phyloP scores from a whole-genome alignment of 2,329 filamentous ascomycete genomes.

The Aaosphaeria arxii region DNA sequence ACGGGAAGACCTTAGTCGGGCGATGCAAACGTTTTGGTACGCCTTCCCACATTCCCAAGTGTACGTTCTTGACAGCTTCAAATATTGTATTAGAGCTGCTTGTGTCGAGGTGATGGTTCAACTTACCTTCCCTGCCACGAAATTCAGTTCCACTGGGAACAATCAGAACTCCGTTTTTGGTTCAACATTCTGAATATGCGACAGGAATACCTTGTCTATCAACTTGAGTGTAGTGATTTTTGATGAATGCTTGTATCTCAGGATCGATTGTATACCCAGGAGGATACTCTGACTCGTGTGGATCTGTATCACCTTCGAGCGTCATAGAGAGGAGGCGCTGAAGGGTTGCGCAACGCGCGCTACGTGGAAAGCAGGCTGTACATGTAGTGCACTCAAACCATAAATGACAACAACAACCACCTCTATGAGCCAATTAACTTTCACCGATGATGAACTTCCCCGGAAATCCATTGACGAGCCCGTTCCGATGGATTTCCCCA shows the following conservation, averaged over 20 bases:
- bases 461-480: slow-evolving; percentile 6
- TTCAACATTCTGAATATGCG: slow-evolving; percentile 8
- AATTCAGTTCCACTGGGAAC: slow-evolving; percentile 5
- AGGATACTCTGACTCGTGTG: slow-evolving; percentile 8
- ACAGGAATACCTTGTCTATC: slow-evolving; percentile 5
- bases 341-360: too few relatives aligned
- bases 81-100: neutral
- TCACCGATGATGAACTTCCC: too few relatives aligned
- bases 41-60: slow-evolving; percentile 7
- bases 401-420: too few relatives aligned
- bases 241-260: slow-evolving; percentile 8
- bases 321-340: neutral
- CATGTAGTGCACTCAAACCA: too few relatives aligned
- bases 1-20: slow-evolving; percentile 5
- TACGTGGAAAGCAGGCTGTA: too few relatives aligned
- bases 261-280: slow-evolving; percentile 3
- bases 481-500: slow-evolving; percentile 3
- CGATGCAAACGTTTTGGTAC: slow-evolving; percentile 7
- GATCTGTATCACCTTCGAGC: slow-evolving; percentile 1
- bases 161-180: slow-evolving; percentile 8
- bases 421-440: too few relatives aligned
- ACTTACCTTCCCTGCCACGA: slow-evolving; percentile 5
- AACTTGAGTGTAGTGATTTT: slow-evolving; percentile 7
- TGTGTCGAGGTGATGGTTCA: neutral
- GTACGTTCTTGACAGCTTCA: slow-evolving; percentile 3